phyloP scores from a whole-genome alignment of 1,284 basidiomycete genomes.

The Tilletia indica region DNA sequence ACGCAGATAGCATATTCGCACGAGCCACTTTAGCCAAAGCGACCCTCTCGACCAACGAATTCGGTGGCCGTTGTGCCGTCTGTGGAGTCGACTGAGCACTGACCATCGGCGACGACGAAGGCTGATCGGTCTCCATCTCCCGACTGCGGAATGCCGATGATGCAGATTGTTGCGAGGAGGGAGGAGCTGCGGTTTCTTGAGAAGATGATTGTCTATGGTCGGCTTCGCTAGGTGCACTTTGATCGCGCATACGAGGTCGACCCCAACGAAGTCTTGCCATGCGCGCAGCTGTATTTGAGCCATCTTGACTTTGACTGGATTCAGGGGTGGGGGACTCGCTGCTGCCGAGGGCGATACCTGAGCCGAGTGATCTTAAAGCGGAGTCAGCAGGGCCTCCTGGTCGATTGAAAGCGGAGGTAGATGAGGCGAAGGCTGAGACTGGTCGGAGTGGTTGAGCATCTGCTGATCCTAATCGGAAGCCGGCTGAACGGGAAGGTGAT shows the following conservation, averaged over 20 bases:
- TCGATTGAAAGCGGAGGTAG: not conserved
- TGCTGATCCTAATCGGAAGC: not conserved
- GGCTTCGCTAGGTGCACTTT: not conserved
- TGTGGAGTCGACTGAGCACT: not conserved
- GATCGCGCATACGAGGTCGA: not conserved
- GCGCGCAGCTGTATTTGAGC: not conserved
- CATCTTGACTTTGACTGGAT: not conserved
- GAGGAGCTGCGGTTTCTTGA: not conserved
- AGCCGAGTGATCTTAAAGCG: not conserved
- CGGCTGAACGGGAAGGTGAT: too few species aligned
- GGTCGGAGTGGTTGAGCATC: not conserved
- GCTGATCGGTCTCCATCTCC: not conserved
- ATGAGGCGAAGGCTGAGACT: not conserved
- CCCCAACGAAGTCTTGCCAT: not conserved
- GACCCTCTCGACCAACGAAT: not conserved
- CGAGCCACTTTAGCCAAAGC: not conserved
- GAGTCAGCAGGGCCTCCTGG: not conserved
- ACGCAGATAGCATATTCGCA: not conserved
- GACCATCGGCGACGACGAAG: not conserved
- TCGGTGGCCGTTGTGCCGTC: not conserved
- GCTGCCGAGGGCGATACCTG: conserved; percentile 8
- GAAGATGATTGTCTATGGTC: too few species aligned
- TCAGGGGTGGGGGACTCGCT: not conserved
- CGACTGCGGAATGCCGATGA: not conserved
- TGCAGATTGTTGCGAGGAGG: not conserved